These are phyloP conservation scores for Smallanthus sonchifolius DNA, from an alignment of 129 eudicot species.

Conservation along the genomic window DNA sequence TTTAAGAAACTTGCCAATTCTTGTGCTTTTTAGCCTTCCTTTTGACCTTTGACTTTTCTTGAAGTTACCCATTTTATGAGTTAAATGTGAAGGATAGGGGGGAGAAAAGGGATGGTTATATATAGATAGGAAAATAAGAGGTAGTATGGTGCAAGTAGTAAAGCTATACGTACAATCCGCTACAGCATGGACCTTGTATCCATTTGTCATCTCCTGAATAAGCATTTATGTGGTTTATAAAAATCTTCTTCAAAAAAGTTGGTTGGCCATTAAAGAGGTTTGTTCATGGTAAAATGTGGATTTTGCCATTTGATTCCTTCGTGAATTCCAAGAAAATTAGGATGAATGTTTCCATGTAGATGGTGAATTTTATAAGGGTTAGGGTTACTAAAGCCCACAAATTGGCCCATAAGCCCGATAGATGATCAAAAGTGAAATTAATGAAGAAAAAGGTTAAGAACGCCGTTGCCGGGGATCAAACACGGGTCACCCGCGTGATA, in stretches of 20 bases:
- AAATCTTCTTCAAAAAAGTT: constrained; percentile 29
- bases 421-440: neutral
- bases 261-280: constrained; percentile 34
- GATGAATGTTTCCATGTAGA: constrained; percentile 17
- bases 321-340: constrained; percentile 13
- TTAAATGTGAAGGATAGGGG: neutral
- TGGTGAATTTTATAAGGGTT: too few species aligned
- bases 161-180: constrained; percentile 12
- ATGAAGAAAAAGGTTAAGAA: neutral
- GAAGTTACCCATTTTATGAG: constrained; percentile 24
- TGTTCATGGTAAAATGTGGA: constrained; percentile 21
- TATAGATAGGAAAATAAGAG: neutral
- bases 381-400: neutral
- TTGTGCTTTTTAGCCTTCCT: constrained; percentile 40
- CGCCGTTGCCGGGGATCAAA: constrained; percentile 91
- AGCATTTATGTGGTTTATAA: constrained; percentile 24
- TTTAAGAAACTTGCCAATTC: constrained; percentile 33
- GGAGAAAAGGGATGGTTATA: constrained; percentile 12
- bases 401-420: neutral
- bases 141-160: constrained; percentile 27
- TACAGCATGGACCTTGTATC: constrained; percentile 9
- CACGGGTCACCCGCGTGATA: constrained; percentile 95
- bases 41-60: constrained; percentile 21
- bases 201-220: constrained; percentile 19
- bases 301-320: constrained; percentile 17